These are phyloP conservation scores for Pythium oligandrum DNA, from an alignment of 352 stramenopile species.

Conservation along the genomic window DNA sequence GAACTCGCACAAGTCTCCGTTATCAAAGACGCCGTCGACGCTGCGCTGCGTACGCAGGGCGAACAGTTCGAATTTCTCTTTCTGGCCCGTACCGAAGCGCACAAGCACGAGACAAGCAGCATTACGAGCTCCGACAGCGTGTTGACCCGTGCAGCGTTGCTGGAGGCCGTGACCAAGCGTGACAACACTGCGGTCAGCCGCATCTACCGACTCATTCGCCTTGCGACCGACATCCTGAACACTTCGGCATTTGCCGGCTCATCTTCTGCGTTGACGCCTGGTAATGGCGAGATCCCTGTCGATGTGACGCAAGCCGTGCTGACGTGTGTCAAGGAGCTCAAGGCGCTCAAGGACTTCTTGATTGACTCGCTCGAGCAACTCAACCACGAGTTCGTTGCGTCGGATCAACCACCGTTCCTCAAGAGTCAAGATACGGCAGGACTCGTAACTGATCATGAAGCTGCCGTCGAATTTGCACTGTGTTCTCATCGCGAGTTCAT, in stretches of 20 bases:
- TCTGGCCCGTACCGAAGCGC: background rate
- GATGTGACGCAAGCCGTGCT: conserved; percentile 58
- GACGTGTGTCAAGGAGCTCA: conserved; percentile 66
- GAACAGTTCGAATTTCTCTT: conserved; percentile 40
- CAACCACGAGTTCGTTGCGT: conserved; percentile 12
- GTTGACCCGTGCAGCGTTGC: conserved; percentile 15
- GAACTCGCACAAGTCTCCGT: background rate
- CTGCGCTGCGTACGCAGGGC: conserved; percentile 35
- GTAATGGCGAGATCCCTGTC: conserved; percentile 33
- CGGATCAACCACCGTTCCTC: conserved; percentile 15
- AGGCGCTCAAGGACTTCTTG: conserved; percentile 63
- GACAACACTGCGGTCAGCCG: conserved; percentile 51
- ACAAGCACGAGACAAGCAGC: background rate
- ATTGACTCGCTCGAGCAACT: conserved; percentile 49
- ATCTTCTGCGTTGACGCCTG: background rate
- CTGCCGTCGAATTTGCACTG: conserved; percentile 50
- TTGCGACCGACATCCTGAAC: conserved; percentile 65
- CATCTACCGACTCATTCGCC: conserved; percentile 65
- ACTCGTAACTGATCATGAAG: conserved; percentile 30
- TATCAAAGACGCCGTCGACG: conserved; percentile 1
- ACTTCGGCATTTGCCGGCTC: conserved; percentile 22
- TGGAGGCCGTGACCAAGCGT: conserved; percentile 52
- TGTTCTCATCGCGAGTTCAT: conserved; percentile 60
- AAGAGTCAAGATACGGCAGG: conserved; percentile 13
- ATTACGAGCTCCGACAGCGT: background rate